A percentile compares a stretch with the other conserved stretches of the same genome.
These are phyloP conservation scores for Physcia stellaris DNA, from an alignment of 495 filamentous ascomycete species.

Conservation along the genomic window DNA sequence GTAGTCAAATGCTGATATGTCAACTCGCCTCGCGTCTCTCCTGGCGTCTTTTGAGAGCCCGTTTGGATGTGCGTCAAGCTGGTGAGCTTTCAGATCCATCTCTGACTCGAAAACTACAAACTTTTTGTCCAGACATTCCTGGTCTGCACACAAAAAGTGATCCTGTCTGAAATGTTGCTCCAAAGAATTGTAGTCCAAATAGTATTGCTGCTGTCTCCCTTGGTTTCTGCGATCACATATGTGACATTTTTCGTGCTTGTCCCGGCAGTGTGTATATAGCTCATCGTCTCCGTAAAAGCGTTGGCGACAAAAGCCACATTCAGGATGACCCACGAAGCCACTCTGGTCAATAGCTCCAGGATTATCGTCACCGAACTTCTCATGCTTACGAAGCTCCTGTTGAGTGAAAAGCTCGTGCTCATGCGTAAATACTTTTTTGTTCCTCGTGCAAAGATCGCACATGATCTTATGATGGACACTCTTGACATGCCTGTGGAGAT, in stretches of 20 bases:
- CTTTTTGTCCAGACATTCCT: conserved; percentile 89
- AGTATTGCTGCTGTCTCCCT: conserved; percentile 71
- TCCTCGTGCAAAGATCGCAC: conserved; percentile 87
- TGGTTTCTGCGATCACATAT: conserved; percentile 70
- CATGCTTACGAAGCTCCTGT: conserved; percentile 71
- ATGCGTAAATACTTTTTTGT: conserved; percentile 97
- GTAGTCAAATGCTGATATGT: conserved; percentile 75
- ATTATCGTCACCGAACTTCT: conserved; percentile 79
- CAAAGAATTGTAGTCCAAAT: conserved; percentile 68
- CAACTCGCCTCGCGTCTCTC: conserved; percentile 72
- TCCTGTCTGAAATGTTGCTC: conserved; percentile 76
- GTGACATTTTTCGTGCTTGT: conserved; percentile 87
- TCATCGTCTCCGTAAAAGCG: conserved; percentile 96
- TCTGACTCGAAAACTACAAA: conserved; percentile 94
- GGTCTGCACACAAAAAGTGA: conserved; percentile 74
- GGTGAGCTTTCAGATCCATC: conserved; percentile 84
- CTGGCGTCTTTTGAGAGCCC: conserved; percentile 70
- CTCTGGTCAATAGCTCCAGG: conserved; percentile 86
- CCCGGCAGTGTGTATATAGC: conserved; percentile 80
- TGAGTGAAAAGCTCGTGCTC: conserved; percentile 88
- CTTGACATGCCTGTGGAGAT: conserved; percentile 84
- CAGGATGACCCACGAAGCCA: conserved; percentile 90
- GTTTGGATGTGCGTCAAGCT: conserved; percentile 61
- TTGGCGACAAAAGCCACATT: conserved; percentile 82
- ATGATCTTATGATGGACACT: conserved; percentile 70